A percentile compares a stretch with the other conserved stretches of the same genome.
Evolutionary conservation across 495 filamentous ascomycete genomes (phyloP).

Genomic region (Penicilliopsis zonata): DNA sequence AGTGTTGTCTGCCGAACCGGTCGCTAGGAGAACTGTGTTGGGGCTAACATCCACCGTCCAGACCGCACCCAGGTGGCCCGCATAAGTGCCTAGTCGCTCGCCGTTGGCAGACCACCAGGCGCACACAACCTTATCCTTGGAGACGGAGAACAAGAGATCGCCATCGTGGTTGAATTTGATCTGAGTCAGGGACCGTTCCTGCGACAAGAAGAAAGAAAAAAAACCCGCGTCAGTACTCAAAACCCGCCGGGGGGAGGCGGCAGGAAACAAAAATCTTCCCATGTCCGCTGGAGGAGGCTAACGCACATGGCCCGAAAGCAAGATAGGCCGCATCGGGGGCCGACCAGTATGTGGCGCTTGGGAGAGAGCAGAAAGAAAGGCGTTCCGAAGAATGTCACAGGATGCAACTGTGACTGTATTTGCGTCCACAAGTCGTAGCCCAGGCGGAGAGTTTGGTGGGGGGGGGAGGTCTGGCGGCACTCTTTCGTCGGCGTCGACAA

Average conservation of each 20-base stretch:
- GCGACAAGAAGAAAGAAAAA: too few relatives aligned
- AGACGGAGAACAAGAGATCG: slow-evolving; percentile 92
- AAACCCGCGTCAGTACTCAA: too few relatives aligned
- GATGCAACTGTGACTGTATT: slow-evolving; percentile 9
- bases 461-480: slow-evolving; percentile 27
- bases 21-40: slow-evolving; percentile 84
- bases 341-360: slow-evolving; percentile 9
- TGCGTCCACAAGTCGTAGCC: slow-evolving; percentile 7
- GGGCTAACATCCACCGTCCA: slow-evolving; percentile 98
- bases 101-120: slow-evolving; percentile 91
- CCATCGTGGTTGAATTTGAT: slow-evolving; percentile 96
- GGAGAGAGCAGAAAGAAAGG: slow-evolving; percentile 5
- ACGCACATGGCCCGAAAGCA: slow-evolving; percentile 83
- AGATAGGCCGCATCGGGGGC: slow-evolving; percentile 77
- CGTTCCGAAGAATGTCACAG: slow-evolving; percentile 15
- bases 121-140: slow-evolving; percentile 95
- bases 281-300: slow-evolving; percentile 6
- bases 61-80: slow-evolving; percentile 92
- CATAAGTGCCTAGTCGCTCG: slow-evolving; percentile 90
- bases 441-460: slow-evolving; percentile 25
- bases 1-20: slow-evolving; percentile 94
- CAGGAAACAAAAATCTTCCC: slow-evolving; percentile 8
- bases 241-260: too few relatives aligned
- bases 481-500: slow-evolving; percentile 26
- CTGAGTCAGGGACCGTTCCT: slow-evolving; percentile 95